Conservation (phyloP, 2,329 filamentous ascomycete genomes). For the Phyllosticta ampelicida region DNA sequence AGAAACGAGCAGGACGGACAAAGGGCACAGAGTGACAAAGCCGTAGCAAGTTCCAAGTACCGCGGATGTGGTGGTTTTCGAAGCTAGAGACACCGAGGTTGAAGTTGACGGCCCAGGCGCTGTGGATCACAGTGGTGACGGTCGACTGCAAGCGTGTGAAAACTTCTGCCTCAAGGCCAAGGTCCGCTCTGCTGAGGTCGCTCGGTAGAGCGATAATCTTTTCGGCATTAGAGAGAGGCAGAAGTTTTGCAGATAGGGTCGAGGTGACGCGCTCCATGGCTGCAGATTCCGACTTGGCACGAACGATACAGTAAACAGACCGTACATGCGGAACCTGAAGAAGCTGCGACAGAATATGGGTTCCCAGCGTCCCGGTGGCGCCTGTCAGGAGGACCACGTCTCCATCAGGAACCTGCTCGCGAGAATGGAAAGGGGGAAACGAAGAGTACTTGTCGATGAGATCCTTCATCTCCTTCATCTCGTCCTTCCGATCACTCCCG, state of each 20-base stretch:
- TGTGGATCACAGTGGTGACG: slow-evolving; percentile 39
- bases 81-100: slow-evolving; percentile 43
- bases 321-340: slow-evolving; percentile 12
- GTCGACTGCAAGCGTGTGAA: slow-evolving; percentile 12
- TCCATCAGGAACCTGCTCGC: neutral
- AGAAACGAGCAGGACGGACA: slow-evolving; percentile 28
- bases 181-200: slow-evolving; percentile 30
- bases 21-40: slow-evolving; percentile 27
- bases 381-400: slow-evolving; percentile 17
- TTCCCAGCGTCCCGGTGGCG: slow-evolving; percentile 18
- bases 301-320: slow-evolving; percentile 26
- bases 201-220: slow-evolving; percentile 30
- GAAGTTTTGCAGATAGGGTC: slow-evolving; percentile 28
- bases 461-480: slow-evolving; percentile 34
- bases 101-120: slow-evolving; percentile 48
- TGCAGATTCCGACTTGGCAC: slow-evolving; percentile 29
- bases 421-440: neutral
- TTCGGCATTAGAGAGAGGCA: slow-evolving; percentile 14
- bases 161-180: slow-evolving; percentile 28
- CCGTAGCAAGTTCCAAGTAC: slow-evolving; percentile 34
- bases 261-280: slow-evolving; percentile 17
- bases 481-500: slow-evolving; percentile 21
- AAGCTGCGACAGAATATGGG: slow-evolving; percentile 16
- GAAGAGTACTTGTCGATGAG: slow-evolving; percentile 37
- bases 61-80: slow-evolving; percentile 36